phyloP scores from a whole-genome alignment of 805 yeast species.

The Metschnikowia aberdeeniae region DNA sequence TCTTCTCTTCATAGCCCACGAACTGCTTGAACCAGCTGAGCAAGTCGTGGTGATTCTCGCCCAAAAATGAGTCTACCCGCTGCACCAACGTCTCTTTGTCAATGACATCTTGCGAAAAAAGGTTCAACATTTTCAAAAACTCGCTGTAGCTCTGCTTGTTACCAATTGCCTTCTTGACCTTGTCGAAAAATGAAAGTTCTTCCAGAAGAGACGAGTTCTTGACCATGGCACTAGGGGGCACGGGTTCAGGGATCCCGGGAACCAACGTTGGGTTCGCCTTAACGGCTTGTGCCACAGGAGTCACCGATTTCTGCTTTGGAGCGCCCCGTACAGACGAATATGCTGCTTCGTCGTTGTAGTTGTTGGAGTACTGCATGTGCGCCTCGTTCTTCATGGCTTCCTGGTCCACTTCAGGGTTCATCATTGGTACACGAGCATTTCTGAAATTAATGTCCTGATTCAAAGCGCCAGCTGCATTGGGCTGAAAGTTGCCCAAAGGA shows the following conservation, averaged over 20 bases:
- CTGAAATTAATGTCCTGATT: constrained; percentile 26
- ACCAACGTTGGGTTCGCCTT: constrained; percentile 60
- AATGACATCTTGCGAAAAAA: constrained; percentile 86
- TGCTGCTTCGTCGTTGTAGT: constrained; percentile 43
- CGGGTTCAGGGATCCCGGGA: constrained; percentile 85
- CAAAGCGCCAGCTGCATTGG: constrained; percentile 43
- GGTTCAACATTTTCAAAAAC: constrained; percentile 80
- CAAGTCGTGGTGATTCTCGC: constrained; percentile 67
- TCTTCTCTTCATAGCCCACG: constrained; percentile 83
- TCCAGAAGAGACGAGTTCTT: constrained; percentile 65
- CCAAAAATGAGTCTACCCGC: constrained; percentile 81
- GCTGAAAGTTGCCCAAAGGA: constrained; percentile 85
- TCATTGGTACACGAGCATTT: constrained; percentile 2
- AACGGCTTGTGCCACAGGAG: constrained; percentile 24
- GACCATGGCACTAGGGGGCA: constrained; percentile 42
- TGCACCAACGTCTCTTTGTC: constrained; percentile 79
- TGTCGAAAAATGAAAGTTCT: constrained; percentile 88
- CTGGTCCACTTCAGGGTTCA: constrained; percentile 9
- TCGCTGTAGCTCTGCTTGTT: constrained; percentile 90
- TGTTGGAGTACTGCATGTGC: constrained; percentile 27
- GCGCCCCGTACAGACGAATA: constrained; percentile 45
- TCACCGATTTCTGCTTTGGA: constrained; percentile 13
- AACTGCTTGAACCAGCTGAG: constrained; percentile 89
- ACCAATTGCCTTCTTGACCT: constrained; percentile 81
- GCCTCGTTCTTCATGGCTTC: constrained; percentile 19